Evolutionary conservation across 495 filamentous ascomycete species (phyloP).

Genomic region (Paragyromitra xinjiangensis): DNA sequence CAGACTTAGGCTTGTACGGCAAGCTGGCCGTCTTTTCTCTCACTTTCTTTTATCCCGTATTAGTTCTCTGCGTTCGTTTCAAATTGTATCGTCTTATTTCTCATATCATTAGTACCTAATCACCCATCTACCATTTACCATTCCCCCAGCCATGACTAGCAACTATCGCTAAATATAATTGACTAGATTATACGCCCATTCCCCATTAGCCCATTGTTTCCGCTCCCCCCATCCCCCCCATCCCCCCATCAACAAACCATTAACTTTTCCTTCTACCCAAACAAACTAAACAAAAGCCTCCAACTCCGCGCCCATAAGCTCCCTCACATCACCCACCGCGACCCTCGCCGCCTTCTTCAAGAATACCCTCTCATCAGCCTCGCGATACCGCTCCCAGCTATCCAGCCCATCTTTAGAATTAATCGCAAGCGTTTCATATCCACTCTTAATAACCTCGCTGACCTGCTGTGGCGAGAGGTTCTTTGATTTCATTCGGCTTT

Average conservation of each 20-base stretch:
- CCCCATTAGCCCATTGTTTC: not conserved
- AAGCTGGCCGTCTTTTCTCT: not conserved
- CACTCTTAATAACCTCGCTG: slow-evolving; percentile 89
- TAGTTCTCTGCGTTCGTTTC: not conserved
- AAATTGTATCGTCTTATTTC: slow-evolving; percentile 26
- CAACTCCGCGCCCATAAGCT: slow-evolving; percentile 56
- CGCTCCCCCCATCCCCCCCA: not conserved
- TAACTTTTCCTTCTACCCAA: slow-evolving; percentile 8
- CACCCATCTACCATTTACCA: slow-evolving; percentile 12
- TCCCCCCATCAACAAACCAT: slow-evolving; percentile 5
- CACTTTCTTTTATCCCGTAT: not conserved
- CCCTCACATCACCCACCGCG: slow-evolving; percentile 73
- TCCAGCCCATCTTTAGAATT: slow-evolving; percentile 70
- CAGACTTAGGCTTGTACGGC: not conserved
- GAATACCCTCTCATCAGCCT: slow-evolving; percentile 77
- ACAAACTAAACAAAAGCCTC: slow-evolving; percentile 35
- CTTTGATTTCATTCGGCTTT: slow-evolving; percentile 63
- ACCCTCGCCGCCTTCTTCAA: slow-evolving; percentile 85
- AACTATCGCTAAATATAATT: slow-evolving; percentile 8
- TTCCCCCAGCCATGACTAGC: not conserved
- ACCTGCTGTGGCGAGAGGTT: slow-evolving; percentile 84
- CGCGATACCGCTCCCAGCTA: slow-evolving; percentile 77
- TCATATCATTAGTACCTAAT: slow-evolving; percentile 20
- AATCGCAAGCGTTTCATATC: slow-evolving; percentile 91
- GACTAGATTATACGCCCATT: not conserved